Conservation (phyloP, 2,329 filamentous ascomycete species). For the Fusarium caatingaense region DNA sequence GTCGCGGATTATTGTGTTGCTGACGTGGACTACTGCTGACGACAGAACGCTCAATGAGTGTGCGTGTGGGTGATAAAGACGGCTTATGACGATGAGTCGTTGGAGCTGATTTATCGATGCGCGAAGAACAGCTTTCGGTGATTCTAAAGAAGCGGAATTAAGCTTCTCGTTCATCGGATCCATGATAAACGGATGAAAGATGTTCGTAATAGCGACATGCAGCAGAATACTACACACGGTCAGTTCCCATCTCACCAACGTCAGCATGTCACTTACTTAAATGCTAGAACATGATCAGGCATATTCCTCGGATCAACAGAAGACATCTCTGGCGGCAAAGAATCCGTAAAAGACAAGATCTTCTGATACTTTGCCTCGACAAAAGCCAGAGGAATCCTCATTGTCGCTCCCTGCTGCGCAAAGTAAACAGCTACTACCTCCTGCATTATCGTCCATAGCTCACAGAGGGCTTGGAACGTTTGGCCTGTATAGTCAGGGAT, state of each 20-base stretch:
- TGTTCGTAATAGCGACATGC: conserved; percentile 11
- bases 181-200: conserved; percentile 20
- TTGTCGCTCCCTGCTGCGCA: not conserved
- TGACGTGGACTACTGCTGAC: conserved; percentile 23
- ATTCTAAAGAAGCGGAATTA: not conserved
- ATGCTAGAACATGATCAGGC: conserved; percentile 25
- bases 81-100: conserved; percentile 17
- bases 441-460: conserved; percentile 36
- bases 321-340: conserved; percentile 8
- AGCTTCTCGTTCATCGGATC: conserved; percentile 2
- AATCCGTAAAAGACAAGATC: conserved; percentile 21
- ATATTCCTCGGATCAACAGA: not conserved
- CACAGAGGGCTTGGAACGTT: conserved; percentile 31
- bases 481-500: conserved; percentile 28
- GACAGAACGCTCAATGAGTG: conserved; percentile 9
- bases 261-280: conserved; percentile 1
- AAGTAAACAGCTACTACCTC: conserved; percentile 33
- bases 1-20: conserved; percentile 27
- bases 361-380: conserved; percentile 27
- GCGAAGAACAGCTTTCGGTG: not conserved
- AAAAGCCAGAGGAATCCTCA: conserved; percentile 19
- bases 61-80: conserved; percentile 10
- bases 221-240: not conserved
- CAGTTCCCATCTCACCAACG: not conserved
- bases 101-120: conserved; percentile 22